Evolutionary conservation across 2,329 filamentous ascomycete species (phyloP).

Genomic region (Scedosporium aurantiacum): DNA sequence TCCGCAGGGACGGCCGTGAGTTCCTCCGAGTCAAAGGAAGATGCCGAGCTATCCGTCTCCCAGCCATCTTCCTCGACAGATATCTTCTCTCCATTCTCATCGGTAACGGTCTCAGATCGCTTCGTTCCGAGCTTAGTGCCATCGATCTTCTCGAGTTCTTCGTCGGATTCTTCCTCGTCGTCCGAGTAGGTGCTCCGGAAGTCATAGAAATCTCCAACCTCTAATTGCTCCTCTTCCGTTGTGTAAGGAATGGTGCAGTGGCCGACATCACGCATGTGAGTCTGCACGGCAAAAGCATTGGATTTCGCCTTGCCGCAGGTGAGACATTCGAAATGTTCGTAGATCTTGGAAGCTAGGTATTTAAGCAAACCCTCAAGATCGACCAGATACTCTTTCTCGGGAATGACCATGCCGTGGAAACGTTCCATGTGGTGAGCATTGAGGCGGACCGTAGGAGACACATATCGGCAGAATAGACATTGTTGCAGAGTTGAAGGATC

Average conservation of each 20-base stretch:
- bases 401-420: conserved; percentile 91
- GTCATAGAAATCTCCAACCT: conserved; percentile 94
- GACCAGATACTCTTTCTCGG: conserved; percentile 73
- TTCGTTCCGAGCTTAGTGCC: conserved; percentile 62
- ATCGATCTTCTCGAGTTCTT: conserved; percentile 37
- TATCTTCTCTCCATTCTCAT: conserved; percentile 35
- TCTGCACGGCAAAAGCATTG: conserved; percentile 72
- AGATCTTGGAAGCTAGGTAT: conserved; percentile 70
- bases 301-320: conserved; percentile 77
- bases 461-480: conserved; percentile 89
- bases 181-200: conserved; percentile 95
- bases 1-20: conserved; percentile 71
- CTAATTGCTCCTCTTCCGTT: conserved; percentile 79
- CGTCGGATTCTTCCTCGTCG: conserved; percentile 44
- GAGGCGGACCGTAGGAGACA: conserved; percentile 62
- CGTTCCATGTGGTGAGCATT: conserved; percentile 86
- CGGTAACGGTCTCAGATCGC: conserved; percentile 40
- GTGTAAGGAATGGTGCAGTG: conserved; percentile 96
- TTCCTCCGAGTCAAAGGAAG: conserved; percentile 77
- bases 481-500: conserved; percentile 32
- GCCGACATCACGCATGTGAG: conserved; percentile 92
- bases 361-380: conserved; percentile 72
- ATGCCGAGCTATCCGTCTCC: conserved; percentile 91
- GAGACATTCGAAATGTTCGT: conserved; percentile 71
- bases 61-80: conserved; percentile 64